A percentile compares a stretch with the other conserved stretches of the same genome.
These are phyloP conservation scores for Talaromyces albobiverticillius DNA, from an alignment of 2,329 filamentous ascomycete species.

Conservation along the genomic window DNA sequence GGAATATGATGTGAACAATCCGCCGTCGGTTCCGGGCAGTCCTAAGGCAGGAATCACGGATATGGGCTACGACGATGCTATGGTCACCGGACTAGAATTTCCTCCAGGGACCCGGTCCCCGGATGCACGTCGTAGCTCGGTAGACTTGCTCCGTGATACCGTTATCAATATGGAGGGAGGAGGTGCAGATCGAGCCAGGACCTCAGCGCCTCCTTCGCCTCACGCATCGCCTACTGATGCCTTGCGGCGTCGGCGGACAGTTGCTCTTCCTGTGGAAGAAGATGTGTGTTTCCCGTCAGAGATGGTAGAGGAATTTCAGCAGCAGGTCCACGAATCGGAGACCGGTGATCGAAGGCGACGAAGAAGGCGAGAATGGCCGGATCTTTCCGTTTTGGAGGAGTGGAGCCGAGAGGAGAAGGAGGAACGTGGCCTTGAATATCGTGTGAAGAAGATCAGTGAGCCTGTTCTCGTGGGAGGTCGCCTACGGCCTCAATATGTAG, in stretches of 20 bases:
- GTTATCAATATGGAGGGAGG: slow-evolving; percentile 45
- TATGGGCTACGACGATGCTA: slow-evolving; percentile 54
- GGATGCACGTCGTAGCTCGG: slow-evolving; percentile 32
- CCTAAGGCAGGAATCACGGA: slow-evolving; percentile 53
- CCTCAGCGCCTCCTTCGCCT: slow-evolving; percentile 36
- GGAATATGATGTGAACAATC: slow-evolving; percentile 64
- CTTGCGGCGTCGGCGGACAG: slow-evolving; percentile 53
- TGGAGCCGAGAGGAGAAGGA: slow-evolving; percentile 92
- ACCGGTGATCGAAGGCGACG: slow-evolving; percentile 51
- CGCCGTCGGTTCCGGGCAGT: slow-evolving; percentile 60
- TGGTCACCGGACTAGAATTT: slow-evolving; percentile 45
- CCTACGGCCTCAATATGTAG: slow-evolving; percentile 72
- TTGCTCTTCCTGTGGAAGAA: slow-evolving; percentile 66
- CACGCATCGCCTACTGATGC: slow-evolving; percentile 34
- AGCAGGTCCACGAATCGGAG: slow-evolving; percentile 46
- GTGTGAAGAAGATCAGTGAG: slow-evolving; percentile 89
- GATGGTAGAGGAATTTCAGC: slow-evolving; percentile 69
- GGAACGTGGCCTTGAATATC: slow-evolving; percentile 73
- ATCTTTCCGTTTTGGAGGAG: slow-evolving; percentile 77
- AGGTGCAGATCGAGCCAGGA: background rate
- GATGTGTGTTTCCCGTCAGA: slow-evolving; percentile 93
- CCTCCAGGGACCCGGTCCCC: slow-evolving; percentile 29
- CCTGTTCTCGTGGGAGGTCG: slow-evolving; percentile 89
- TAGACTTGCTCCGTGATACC: slow-evolving; percentile 33
- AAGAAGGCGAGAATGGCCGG: slow-evolving; percentile 76